Conservation (phyloP, 768 basidiomycete genomes). For the Cystobasidium ongulense region DNA sequence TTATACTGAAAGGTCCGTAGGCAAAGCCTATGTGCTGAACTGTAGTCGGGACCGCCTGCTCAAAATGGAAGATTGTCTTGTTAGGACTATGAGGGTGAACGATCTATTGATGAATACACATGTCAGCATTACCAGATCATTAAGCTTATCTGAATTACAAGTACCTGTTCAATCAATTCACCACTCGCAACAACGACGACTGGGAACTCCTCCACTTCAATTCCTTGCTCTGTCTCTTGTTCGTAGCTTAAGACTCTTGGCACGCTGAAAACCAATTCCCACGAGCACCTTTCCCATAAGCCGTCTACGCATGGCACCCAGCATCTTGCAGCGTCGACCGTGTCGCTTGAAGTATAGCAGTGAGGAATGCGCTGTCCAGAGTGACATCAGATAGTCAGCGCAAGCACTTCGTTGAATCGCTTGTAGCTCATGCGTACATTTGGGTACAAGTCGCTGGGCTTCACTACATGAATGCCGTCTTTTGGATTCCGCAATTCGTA, state of each 20-base stretch:
- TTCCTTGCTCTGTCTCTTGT: conserved; percentile 51
- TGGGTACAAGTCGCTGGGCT: not conserved
- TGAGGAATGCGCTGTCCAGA: conserved; percentile 72
- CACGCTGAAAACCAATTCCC: conserved; percentile 96
- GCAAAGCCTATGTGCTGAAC: conserved; percentile 96
- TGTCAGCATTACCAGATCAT: too few species aligned
- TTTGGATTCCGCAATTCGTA: conserved; percentile 75
- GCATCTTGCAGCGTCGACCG: conserved; percentile 82
- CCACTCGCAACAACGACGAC: conserved; percentile 89
- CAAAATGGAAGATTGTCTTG: conserved; percentile 89
- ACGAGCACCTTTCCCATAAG: conserved; percentile 91
- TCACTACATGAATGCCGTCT: conserved; percentile 75
- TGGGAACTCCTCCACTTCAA: conserved; percentile 52
- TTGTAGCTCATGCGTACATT: conserved; percentile 40
- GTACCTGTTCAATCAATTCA: conserved; percentile 83
- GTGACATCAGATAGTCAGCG: not conserved
- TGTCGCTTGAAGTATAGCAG: conserved; percentile 77
- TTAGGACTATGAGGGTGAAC: conserved; percentile 86
- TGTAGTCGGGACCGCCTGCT: conserved; percentile 74
- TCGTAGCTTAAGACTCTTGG: conserved; percentile 48
- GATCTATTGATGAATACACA: conserved; percentile 43
- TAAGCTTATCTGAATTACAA: not conserved
- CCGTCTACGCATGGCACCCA: conserved; percentile 98
- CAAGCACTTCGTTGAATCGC: conserved; percentile 17
- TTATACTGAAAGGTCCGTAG: conserved; percentile 75